These are phyloP conservation scores for Russula sp. DNA, from an alignment of 768 basidiomycete species.

Conservation along the genomic window DNA sequence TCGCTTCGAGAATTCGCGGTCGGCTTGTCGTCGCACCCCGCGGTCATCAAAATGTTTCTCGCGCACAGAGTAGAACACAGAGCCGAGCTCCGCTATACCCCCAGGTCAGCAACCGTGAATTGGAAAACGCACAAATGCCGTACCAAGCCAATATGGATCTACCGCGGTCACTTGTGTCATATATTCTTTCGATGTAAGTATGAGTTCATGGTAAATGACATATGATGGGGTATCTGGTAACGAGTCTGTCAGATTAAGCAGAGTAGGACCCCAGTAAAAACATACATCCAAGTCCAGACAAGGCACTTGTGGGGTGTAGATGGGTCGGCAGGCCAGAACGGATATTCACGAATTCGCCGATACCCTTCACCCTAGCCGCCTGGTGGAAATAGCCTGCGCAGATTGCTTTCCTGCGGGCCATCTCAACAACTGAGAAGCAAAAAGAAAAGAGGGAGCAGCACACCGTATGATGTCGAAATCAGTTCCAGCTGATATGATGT, in stretches of 20 bases:
- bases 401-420: conserved; percentile 79
- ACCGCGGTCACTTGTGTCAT: conserved; percentile 99
- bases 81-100: conserved; percentile 79
- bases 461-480: conserved; percentile 89
- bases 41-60: conserved; percentile 97
- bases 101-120: conserved; percentile 19
- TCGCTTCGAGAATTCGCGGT: conserved; percentile 87
- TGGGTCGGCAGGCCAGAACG: conserved; percentile 93
- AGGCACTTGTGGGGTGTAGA: conserved; percentile 92
- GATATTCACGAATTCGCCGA: conserved; percentile 98
- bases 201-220: conserved; percentile 95
- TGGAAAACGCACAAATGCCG: conserved; percentile 5
- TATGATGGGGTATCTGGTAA: conserved; percentile 87
- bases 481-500: conserved; percentile 83
- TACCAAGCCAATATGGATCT: conserved; percentile 96
- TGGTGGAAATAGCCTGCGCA: conserved; percentile 99
- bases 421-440: background rate
- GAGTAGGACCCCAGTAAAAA: background rate
- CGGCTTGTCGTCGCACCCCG: conserved; percentile 70
- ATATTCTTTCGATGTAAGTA: conserved; percentile 93
- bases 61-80: conserved; percentile 95
- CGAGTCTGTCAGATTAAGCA: conserved; percentile 10
- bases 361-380: conserved; percentile 96
- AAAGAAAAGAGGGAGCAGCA: conserved; percentile 26
- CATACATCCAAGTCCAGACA: conserved; percentile 94